Percentiles rank a stretch among this genome's conserved stretches.
Evolutionary conservation across 495 filamentous ascomycete genomes (phyloP).

Genomic region (Talaromyces stipitatus): DNA sequence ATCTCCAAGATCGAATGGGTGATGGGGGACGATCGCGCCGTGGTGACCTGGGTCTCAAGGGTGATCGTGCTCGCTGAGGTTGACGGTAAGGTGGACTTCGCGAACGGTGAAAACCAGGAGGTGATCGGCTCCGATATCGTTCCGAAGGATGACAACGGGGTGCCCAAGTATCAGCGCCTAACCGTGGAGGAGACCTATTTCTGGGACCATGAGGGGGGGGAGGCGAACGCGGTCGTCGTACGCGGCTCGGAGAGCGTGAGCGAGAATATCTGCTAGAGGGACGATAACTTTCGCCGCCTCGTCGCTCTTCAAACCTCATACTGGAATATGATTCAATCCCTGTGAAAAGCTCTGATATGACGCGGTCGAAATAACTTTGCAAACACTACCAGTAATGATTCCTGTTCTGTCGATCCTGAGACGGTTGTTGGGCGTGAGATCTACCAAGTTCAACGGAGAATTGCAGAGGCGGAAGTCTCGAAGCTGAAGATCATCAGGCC

Average conservation of each 20-base stretch:
- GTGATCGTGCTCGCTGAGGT: constrained; percentile 31
- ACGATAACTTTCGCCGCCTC: constrained; percentile 48
- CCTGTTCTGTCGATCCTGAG: too few species aligned
- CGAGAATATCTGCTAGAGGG: constrained; percentile 31
- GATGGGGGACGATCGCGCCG: constrained; percentile 38
- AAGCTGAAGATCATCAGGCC: too few species aligned
- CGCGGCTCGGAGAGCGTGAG: constrained; percentile 30
- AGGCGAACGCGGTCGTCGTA: constrained; percentile 33
- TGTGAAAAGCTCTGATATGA: background rate
- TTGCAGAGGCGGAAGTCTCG: too few species aligned
- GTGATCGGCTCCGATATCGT: constrained; percentile 38
- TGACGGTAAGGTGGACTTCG: constrained; percentile 34
- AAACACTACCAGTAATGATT: too few species aligned
- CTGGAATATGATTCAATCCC: background rate
- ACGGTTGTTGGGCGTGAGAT: too few species aligned
- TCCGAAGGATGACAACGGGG: constrained; percentile 29
- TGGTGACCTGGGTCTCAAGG: constrained; percentile 38
- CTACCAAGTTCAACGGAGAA: too few species aligned
- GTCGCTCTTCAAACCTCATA: constrained; percentile 43
- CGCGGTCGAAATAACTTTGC: too few species aligned
- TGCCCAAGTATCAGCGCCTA: constrained; percentile 41
- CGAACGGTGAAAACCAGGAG: constrained; percentile 32
- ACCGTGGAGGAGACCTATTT: constrained; percentile 24
- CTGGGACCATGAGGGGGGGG: constrained; percentile 28
- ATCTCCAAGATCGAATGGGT: constrained; percentile 31